phyloP scores from a whole-genome alignment of 169 alveolate genomes.

The Eimeria sp. region DNA sequence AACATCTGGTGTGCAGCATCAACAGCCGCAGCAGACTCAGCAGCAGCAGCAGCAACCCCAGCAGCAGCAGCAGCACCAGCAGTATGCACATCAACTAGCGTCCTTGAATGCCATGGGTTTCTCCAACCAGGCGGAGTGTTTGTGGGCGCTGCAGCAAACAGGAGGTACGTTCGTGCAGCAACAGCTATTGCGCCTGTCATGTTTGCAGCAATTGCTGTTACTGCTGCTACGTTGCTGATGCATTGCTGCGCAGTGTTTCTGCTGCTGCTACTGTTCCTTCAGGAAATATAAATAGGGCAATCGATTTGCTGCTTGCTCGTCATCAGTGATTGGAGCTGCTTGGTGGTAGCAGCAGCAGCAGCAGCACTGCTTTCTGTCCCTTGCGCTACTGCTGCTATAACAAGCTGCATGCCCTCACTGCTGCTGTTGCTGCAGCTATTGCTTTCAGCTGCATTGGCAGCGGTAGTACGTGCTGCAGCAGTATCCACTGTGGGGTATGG shows the following conservation, averaged over 20 bases:
- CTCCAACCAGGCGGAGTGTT: slow-evolving; percentile 27
- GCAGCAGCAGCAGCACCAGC: slow-evolving; percentile 44
- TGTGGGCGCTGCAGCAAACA: slow-evolving; percentile 53
- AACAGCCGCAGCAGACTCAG: slow-evolving; percentile 12
- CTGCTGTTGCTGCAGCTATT: slow-evolving; percentile 9
- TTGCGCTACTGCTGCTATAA: background rate
- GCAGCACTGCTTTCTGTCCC: background rate
- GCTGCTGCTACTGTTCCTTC: background rate
- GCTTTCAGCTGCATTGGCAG: background rate
- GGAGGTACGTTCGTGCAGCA: slow-evolving; percentile 15
- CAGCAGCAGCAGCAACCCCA: slow-evolving; percentile 15
- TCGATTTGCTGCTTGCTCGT: slow-evolving; percentile 63
- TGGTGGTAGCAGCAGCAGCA: slow-evolving; percentile 16
- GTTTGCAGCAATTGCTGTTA: slow-evolving; percentile 14
- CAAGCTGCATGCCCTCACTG: background rate
- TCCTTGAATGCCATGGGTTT: slow-evolving; percentile 48
- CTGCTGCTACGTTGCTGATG: background rate
- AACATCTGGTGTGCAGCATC: background rate
- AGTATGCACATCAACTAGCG: slow-evolving; percentile 45
- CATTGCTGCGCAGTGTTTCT: background rate
- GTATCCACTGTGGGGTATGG: background rate
- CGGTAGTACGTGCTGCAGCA: background rate
- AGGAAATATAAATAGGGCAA: slow-evolving; percentile 54
- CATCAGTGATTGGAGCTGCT: slow-evolving; percentile 16
- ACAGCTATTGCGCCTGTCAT: background rate